These are phyloP conservation scores for Dianthus caryophyllus DNA, from an alignment of 148 eudicot species.

Conservation along the genomic window DNA sequence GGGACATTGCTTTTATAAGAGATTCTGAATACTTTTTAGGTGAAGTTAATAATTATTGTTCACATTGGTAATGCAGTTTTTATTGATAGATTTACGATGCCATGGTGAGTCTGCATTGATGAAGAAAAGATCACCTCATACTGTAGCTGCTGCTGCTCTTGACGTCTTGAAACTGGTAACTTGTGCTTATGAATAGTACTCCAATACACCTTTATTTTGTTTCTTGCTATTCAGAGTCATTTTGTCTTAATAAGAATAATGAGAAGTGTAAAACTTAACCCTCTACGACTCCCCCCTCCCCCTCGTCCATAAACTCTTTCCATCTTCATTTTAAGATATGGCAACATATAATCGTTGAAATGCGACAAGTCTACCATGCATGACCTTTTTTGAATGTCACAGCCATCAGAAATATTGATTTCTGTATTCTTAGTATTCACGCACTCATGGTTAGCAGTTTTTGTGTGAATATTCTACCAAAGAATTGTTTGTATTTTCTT, in stretches of 20 bases:
- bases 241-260: neutral
- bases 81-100: constrained; percentile 82
- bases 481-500: neutral
- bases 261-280: neutral
- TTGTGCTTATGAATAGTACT: constrained; percentile 4
- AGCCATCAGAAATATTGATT: neutral
- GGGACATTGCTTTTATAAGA: neutral
- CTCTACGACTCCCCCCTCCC: no score
- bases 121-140: constrained; percentile 59
- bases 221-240: neutral
- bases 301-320: neutral
- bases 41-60: constrained; percentile 2
- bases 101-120: constrained; percentile 85
- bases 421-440: neutral
- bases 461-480: neutral
- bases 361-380: neutral
- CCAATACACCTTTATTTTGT: neutral
- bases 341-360: neutral
- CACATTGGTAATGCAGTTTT: constrained; percentile 50
- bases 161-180: constrained; percentile 80
- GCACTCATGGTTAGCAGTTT: neutral
- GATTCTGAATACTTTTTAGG: neutral
- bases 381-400: no score
- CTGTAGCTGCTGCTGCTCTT: constrained; percentile 82
- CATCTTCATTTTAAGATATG: neutral